phyloP scores from a whole-genome alignment of 192 early-diverging fungal genomes.

The Helicostylum pulchrum region DNA sequence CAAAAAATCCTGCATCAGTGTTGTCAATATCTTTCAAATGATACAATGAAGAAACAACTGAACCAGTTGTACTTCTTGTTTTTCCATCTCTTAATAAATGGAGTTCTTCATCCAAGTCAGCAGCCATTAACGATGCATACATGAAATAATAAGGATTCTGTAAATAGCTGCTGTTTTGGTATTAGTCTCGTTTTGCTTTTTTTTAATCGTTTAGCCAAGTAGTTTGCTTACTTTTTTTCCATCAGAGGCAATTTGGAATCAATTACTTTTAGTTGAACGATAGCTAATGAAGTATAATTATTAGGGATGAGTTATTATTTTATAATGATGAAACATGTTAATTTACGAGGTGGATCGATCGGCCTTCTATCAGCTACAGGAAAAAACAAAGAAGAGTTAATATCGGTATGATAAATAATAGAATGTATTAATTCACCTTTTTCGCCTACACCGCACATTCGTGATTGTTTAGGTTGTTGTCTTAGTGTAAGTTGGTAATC shows the following conservation, averaged over 20 bases:
- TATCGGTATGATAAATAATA: too few species aligned
- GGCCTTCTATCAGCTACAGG: constrained; percentile 70
- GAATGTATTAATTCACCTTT: constrained; percentile 59
- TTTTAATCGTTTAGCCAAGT: background rate
- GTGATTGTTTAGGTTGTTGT: constrained; percentile 91
- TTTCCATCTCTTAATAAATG: constrained; percentile 88
- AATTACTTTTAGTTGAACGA: constrained; percentile 55
- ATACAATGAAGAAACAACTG: constrained; percentile 89
- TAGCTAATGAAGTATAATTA: constrained; percentile 33
- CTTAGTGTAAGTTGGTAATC: constrained; percentile 65
- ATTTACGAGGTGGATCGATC: constrained; percentile 69
- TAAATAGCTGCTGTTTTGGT: constrained; percentile 37
- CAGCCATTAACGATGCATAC: constrained; percentile 88
- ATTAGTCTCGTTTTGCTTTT: background rate
- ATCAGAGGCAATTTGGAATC: constrained; percentile 17
- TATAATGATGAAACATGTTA: background rate
- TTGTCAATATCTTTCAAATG: constrained; percentile 86
- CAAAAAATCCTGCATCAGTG: constrained; percentile 92
- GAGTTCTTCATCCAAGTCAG: constrained; percentile 79
- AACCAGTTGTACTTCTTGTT: constrained; percentile 88
- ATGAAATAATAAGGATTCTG: constrained; percentile 96
- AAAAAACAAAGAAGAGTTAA: constrained; percentile 1
- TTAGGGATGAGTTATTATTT: background rate
- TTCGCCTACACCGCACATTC: constrained; percentile 93
- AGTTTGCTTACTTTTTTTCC: constrained; percentile 32